These are phyloP conservation scores for Fragaria vesca DNA, from an alignment of 306 rosid genomes.

Conservation along the genomic window DNA sequence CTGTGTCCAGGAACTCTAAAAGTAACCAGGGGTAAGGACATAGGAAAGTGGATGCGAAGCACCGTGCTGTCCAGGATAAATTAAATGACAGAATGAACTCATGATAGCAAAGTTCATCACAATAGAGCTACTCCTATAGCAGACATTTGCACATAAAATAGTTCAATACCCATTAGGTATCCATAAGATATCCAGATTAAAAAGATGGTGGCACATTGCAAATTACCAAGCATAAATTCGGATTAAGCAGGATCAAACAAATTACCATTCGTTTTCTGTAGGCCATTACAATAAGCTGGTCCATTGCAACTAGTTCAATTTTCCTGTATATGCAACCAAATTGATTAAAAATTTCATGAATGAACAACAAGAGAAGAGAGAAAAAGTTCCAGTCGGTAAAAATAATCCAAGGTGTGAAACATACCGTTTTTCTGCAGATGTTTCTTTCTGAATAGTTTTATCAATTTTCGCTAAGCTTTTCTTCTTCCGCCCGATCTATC, in stretches of 20 bases:
- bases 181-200: neutral
- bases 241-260: conserved; percentile 24
- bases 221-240: conserved; percentile 2
- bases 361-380: neutral
- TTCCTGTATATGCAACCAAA: conserved; percentile 51
- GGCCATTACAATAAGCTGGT: conserved; percentile 77
- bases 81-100: neutral
- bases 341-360: conserved; percentile 23
- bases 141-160: neutral
- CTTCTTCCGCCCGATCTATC: conserved; percentile 67
- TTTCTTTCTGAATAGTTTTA: conserved; percentile 52
- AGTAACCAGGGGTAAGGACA: neutral
- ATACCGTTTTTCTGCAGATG: conserved; percentile 61
- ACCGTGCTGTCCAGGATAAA: neutral
- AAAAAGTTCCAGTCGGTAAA: conserved; percentile 4
- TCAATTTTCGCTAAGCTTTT: conserved; percentile 56
- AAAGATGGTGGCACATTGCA: neutral
- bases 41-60: neutral
- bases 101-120: neutral
- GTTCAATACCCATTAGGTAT: neutral
- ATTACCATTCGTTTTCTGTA: conserved; percentile 77
- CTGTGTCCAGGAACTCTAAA: neutral
- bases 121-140: neutral
- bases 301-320: conserved; percentile 73
- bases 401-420: conserved; percentile 27